Evolutionary conservation across 805 yeast species (phyloP).

Genomic region (Tetrapisispora arboricola): DNA sequence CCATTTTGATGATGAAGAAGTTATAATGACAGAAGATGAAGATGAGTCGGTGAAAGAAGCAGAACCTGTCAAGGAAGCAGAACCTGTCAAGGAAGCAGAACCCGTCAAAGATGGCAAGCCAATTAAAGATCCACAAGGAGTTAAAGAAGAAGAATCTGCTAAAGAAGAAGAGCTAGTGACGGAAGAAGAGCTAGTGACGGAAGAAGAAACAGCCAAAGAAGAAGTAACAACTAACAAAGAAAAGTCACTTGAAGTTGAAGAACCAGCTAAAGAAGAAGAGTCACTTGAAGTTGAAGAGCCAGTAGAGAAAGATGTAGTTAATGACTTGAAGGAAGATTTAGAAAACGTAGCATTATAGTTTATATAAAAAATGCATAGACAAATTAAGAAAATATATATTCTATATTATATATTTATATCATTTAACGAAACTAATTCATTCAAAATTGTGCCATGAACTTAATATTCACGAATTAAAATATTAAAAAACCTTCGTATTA

Average conservation of each 20-base stretch:
- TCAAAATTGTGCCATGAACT: no score
- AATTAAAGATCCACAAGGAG: constrained; percentile 4
- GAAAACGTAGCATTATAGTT: constrained; percentile 23
- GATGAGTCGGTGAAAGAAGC: constrained; percentile 5
- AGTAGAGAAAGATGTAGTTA: constrained; percentile 6
- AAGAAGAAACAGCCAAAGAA: constrained; percentile 6
- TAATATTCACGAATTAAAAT: no score
- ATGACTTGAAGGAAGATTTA: constrained; percentile 17
- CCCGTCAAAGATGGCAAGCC: constrained; percentile 6
- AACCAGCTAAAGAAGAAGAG: neutral
- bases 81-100: constrained; percentile 5
- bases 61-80: neutral
- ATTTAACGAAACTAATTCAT: neutral
- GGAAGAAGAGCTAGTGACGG: constrained; percentile 6
- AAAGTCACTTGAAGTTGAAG: neutral
- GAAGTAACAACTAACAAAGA: constrained; percentile 4
- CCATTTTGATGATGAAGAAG: constrained; percentile 4
- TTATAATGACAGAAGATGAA: constrained; percentile 9
- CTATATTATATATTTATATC: neutral
- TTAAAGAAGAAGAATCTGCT: constrained; percentile 3
- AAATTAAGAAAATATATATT: neutral
- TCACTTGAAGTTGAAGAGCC: neutral
- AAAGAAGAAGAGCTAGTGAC: neutral
- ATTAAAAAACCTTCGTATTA: no score
- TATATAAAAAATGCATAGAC: neutral